phyloP scores from a whole-genome alignment of 2,329 filamentous ascomycete species.

The Hortaea werneckii region DNA sequence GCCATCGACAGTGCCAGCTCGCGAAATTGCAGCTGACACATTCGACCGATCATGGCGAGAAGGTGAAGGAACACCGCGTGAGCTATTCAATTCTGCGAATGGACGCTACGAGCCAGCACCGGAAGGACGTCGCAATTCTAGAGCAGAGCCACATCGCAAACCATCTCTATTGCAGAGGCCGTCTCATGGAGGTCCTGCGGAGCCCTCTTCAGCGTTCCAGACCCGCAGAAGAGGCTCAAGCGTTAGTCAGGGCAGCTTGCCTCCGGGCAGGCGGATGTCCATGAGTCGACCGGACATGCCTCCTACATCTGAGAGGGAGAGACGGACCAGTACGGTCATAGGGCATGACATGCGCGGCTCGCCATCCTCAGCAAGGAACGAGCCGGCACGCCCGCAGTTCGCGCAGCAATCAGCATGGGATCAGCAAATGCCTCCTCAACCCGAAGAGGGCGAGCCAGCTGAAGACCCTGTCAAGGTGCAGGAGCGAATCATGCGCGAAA shows the following conservation, averaged over 20 bases:
- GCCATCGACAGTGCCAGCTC: conserved; percentile 46
- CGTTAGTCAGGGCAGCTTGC: conserved; percentile 75
- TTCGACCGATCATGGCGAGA: conserved; percentile 84
- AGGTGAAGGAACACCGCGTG: conserved; percentile 52
- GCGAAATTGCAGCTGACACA: conserved; percentile 88
- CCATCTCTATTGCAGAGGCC: conserved; percentile 71
- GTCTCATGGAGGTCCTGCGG: conserved; percentile 57
- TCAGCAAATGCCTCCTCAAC: conserved; percentile 22
- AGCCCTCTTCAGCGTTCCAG: conserved; percentile 81
- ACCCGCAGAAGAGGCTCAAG: conserved; percentile 80
- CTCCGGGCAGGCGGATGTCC: conserved; percentile 54
- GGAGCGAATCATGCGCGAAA: conserved; percentile 39
- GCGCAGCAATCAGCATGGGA: conserved; percentile 22
- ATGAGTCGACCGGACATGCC: conserved; percentile 33
- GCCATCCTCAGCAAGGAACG: conserved; percentile 10
- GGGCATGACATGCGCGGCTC: conserved; percentile 27
- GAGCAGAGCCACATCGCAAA: conserved; percentile 61
- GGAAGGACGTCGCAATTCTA: conserved; percentile 60
- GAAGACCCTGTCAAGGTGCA: conserved; percentile 56
- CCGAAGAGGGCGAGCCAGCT: conserved; percentile 24
- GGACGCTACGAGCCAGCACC: conserved; percentile 83
- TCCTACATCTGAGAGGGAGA: conserved; percentile 26
- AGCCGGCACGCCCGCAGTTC: conserved; percentile 14
- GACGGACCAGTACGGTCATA: conserved; percentile 13
- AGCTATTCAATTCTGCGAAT: conserved; percentile 91